A percentile compares a stretch with the other conserved stretches of the same genome.
phyloP scores from a whole-genome alignment of 805 yeast genomes.

The Cyberlindnera lachancei region DNA sequence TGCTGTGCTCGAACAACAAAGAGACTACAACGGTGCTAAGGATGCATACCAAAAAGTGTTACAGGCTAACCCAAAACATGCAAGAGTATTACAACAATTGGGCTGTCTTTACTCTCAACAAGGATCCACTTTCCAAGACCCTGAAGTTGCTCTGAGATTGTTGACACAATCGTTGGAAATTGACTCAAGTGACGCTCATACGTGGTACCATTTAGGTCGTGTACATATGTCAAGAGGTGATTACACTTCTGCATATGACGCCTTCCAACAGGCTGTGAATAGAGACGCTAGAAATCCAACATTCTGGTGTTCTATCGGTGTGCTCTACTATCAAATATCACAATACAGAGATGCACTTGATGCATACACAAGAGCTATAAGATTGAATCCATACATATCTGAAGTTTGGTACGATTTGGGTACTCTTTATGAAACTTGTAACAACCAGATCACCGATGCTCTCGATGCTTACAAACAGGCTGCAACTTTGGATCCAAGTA shows the following conservation, averaged over 20 bases:
- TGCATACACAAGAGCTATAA: slow-evolving; percentile 94
- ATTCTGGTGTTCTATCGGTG: slow-evolving; percentile 96
- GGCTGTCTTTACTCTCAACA: slow-evolving; percentile 89
- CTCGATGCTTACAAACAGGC: slow-evolving; percentile 96
- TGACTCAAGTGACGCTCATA: slow-evolving; percentile 86
- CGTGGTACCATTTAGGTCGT: slow-evolving; percentile 95
- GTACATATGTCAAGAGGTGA: slow-evolving; percentile 96
- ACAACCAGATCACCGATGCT: slow-evolving; percentile 91
- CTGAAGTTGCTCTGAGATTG: slow-evolving; percentile 75
- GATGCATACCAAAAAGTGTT: slow-evolving; percentile 94
- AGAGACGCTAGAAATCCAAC: slow-evolving; percentile 96
- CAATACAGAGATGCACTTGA: slow-evolving; percentile 96
- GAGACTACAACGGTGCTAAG: slow-evolving; percentile 84
- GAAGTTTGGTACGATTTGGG: slow-evolving; percentile 99
- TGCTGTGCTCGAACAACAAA: slow-evolving; percentile 87
- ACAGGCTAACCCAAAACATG: slow-evolving; percentile 85
- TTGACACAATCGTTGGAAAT: slow-evolving; percentile 83
- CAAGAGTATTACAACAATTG: slow-evolving; percentile 91
- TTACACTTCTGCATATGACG: slow-evolving; percentile 93
- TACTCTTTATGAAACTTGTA: slow-evolving; percentile 93
- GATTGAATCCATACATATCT: slow-evolving; percentile 90
- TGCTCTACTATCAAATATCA: slow-evolving; percentile 88
- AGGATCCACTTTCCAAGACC: slow-evolving; percentile 63
- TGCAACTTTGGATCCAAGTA: slow-evolving; percentile 88
- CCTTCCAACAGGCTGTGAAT: slow-evolving; percentile 97